These are phyloP conservation scores for Globisporangium camurandrum DNA, from an alignment of 352 stramenopile genomes.

Conservation along the genomic window DNA sequence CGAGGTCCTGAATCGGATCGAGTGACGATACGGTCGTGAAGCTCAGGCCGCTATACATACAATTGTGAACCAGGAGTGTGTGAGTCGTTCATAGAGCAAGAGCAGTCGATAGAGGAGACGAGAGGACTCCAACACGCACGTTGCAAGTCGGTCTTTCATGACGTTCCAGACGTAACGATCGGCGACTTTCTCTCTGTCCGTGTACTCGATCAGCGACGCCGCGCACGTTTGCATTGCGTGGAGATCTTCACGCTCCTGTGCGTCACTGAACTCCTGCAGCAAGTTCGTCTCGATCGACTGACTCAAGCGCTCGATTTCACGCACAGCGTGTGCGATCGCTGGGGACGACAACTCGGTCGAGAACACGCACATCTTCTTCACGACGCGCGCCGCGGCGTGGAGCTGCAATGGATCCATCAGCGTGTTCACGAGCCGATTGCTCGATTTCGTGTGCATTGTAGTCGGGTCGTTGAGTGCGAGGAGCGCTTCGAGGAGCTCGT, in stretches of 20 bases:
- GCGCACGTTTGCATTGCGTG: conserved; percentile 49
- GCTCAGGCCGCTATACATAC: conserved; percentile 10
- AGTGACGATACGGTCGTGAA: conserved; percentile 20
- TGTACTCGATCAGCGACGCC: conserved; percentile 73
- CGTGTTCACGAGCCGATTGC: conserved; percentile 54
- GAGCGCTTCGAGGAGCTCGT: conserved; percentile 72
- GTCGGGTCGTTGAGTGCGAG: conserved; percentile 61
- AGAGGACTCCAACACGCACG: conserved; percentile 12
- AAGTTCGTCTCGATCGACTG: conserved; percentile 72
- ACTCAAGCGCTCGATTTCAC: conserved; percentile 66
- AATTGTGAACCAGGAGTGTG: neutral
- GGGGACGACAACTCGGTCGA: conserved; percentile 62
- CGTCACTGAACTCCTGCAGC: conserved; percentile 63
- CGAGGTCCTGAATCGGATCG: conserved; percentile 59
- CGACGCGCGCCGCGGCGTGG: conserved; percentile 53
- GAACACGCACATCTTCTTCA: conserved; percentile 72
- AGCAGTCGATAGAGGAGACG: neutral
- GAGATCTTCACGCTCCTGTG: conserved; percentile 48
- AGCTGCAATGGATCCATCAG: conserved; percentile 64
- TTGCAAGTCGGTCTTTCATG: conserved; percentile 61
- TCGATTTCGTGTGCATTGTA: conserved; percentile 44
- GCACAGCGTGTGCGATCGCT: conserved; percentile 40
- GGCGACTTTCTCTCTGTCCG: conserved; percentile 74
- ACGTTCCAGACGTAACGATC: conserved; percentile 84
- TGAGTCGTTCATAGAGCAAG: neutral